Base-by-base conservation (phyloP, 805 yeast genomes). In the Lipomyces anomalus region DNA sequence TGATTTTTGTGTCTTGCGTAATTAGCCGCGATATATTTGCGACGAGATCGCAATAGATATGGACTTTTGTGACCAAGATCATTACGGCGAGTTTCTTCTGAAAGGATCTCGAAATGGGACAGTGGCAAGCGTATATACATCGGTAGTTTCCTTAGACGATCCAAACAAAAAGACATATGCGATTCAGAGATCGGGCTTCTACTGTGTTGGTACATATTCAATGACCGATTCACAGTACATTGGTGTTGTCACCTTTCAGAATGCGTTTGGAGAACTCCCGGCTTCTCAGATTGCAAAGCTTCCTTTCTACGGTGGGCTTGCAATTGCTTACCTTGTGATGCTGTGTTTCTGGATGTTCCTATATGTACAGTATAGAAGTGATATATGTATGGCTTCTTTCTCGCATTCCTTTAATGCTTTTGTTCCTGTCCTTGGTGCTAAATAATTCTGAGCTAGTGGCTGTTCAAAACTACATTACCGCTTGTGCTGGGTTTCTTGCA, bases 251-350 rank as follows among this genome's bases (percentile, higher is more conserved):
- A 82, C 81, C 57, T 92, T 86, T 67, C 92, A 87, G 68, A 92
- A 89, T 67, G 84, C 97, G 3, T 92, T 76, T 65, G 98, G 98
- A 46, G 76, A 85, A 48, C 70, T 92, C 46, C 78, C 94, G 26
- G 98, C 95, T 4, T 72, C 89, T 29, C 95, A 92, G 63, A 82
- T 86, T 56, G 95, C 97, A 23, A 86, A 89, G 58, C 72, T 92
- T 51, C 87, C 95, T 7, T 78, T 87, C 22, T 92, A 87, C 63
- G 97, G 95, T 1, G 75, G 84, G 13, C 71, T 87, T 59, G 85
- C 96, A 1, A 72, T 92, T 30, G 78, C 83, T 35, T 92, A 92
- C 61, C 86, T 84, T 4, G 82, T 85, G 34, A 80, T 87, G 6
- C 72, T 87, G 61, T 80, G 84, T n/a, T 71, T 84, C 50, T 92